These are phyloP conservation scores for Eleusine indica DNA, from an alignment of 176 grass and related monocot species.

Conservation along the genomic window DNA sequence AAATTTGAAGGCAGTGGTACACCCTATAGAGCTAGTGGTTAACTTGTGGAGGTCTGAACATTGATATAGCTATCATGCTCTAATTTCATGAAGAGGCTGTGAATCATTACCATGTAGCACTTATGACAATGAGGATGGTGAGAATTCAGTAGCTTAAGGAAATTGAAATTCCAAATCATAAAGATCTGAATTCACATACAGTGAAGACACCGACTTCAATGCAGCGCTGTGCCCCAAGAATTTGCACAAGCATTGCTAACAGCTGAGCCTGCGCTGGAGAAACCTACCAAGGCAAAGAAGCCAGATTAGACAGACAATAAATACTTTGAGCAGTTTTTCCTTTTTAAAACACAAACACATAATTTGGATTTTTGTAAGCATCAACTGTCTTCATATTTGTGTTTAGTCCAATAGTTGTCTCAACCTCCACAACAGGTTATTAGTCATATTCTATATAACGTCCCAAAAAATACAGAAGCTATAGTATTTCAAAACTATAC, in stretches of 20 bases:
- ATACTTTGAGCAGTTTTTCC: neutral
- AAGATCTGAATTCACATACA: conserved; percentile 44
- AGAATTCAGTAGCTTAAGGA: neutral
- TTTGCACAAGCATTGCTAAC: conserved; percentile 82
- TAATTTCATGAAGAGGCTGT: neutral
- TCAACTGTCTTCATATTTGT: neutral
- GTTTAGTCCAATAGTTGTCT: neutral
- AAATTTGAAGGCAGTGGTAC: neutral
- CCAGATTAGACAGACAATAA: neutral
- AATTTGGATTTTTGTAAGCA: conserved; percentile 3
- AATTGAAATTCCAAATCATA: neutral
- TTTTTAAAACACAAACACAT: neutral
- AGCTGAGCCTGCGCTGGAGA: conserved; percentile 88
- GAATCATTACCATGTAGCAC: neutral
- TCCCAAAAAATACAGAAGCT: neutral
- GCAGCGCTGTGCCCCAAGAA: conserved; percentile 70
- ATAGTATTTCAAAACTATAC: neutral
- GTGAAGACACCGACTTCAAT: conserved; percentile 96
- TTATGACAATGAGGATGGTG: neutral
- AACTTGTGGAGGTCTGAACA: neutral
- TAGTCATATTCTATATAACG: neutral
- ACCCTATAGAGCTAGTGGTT: neutral
- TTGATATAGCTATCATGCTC: neutral
- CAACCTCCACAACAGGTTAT: neutral
- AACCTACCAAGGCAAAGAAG: conserved; percentile 57